Percentiles rank a stretch among this genome's conserved stretches.
Conservation (phyloP, 139 green algal genomes). For the Nannochloris sp. region DNA sequence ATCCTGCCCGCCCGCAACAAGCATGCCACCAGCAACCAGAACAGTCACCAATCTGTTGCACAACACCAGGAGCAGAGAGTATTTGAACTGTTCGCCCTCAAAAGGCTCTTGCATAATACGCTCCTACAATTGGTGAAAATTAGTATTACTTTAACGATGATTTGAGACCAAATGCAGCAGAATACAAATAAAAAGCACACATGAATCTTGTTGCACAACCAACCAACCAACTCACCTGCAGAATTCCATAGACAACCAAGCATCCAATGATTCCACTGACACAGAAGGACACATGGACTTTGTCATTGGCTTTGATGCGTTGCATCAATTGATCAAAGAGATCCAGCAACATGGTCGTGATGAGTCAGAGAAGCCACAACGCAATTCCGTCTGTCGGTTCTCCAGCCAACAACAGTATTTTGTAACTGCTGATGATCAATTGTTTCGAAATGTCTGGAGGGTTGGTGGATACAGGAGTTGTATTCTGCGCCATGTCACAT, state of each 20-base stretch:
- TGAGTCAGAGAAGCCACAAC: too few relatives aligned
- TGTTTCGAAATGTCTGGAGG: too few relatives aligned
- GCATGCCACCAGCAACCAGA: conserved; percentile 35
- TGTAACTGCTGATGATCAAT: too few relatives aligned
- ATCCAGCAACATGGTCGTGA: conserved; percentile 6
- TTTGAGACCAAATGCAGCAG: not conserved
- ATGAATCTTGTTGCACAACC: not conserved
- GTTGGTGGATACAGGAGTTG: too few relatives aligned
- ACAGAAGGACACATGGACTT: conserved; percentile 36
- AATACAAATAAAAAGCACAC: not conserved
- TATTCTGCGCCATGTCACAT: too few relatives aligned
- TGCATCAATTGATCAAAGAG: conserved; percentile 15
- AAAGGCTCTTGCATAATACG: conserved; percentile 77
- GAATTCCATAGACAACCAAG: conserved; percentile 55
- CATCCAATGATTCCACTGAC: conserved; percentile 41
- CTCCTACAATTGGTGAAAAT: conserved; percentile 53
- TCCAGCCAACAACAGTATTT: too few relatives aligned
- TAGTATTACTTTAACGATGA: too few relatives aligned
- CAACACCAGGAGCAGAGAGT: conserved; percentile 89
- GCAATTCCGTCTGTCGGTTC: too few relatives aligned
- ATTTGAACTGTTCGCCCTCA: conserved; percentile 72
- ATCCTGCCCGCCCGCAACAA: conserved; percentile 34
- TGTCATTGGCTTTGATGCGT: conserved; percentile 20
- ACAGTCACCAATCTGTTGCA: conserved; percentile 85
- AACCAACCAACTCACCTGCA: conserved; percentile 39